Percentiles rank a stretch among this genome's conserved stretches.
These are phyloP conservation scores for Daedaleopsis nitida DNA, from an alignment of 768 basidiomycete genomes.

Conservation along the genomic window DNA sequence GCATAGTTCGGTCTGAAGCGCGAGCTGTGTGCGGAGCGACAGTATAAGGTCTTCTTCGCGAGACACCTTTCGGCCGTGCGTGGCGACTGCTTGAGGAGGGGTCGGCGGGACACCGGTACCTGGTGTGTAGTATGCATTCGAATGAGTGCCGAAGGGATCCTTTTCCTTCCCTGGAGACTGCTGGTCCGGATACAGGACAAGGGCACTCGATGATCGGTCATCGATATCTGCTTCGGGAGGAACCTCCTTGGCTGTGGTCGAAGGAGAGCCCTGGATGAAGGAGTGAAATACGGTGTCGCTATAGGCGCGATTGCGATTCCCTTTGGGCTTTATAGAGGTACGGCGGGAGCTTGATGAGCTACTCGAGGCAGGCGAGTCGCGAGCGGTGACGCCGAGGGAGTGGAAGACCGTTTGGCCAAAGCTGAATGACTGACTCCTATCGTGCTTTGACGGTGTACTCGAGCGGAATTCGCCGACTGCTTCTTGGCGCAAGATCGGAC, in stretches of 20 bases:
- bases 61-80: slow-evolving; percentile 61
- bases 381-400: slow-evolving; percentile 38
- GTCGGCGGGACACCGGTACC: slow-evolving; percentile 72
- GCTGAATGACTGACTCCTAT: slow-evolving; percentile 70
- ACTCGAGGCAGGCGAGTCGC: slow-evolving; percentile 9
- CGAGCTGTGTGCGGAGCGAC: slow-evolving; percentile 73
- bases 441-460: slow-evolving; percentile 30
- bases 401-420: slow-evolving; percentile 66
- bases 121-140: slow-evolving; percentile 77
- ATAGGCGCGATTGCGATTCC: slow-evolving; percentile 51
- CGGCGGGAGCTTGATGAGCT: slow-evolving; percentile 28
- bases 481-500: slow-evolving; percentile 3
- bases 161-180: slow-evolving; percentile 43
- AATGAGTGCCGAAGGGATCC: slow-evolving; percentile 74
- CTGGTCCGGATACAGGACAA: slow-evolving; percentile 44
- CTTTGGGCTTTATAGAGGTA: slow-evolving; percentile 25
- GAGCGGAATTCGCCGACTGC: slow-evolving; percentile 14
- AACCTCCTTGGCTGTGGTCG: slow-evolving; percentile 29
- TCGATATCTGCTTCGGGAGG: slow-evolving; percentile 66
- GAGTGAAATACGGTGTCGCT: slow-evolving; percentile 69
- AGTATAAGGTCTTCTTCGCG: slow-evolving; percentile 73
- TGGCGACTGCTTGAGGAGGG: slow-evolving; percentile 36
- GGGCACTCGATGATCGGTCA: slow-evolving; percentile 51
- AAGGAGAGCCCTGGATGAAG: slow-evolving; percentile 43
- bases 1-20: slow-evolving; percentile 73